phyloP scores from a whole-genome alignment of 1,139 yeast species.

The Candida sanyaensis region DNA sequence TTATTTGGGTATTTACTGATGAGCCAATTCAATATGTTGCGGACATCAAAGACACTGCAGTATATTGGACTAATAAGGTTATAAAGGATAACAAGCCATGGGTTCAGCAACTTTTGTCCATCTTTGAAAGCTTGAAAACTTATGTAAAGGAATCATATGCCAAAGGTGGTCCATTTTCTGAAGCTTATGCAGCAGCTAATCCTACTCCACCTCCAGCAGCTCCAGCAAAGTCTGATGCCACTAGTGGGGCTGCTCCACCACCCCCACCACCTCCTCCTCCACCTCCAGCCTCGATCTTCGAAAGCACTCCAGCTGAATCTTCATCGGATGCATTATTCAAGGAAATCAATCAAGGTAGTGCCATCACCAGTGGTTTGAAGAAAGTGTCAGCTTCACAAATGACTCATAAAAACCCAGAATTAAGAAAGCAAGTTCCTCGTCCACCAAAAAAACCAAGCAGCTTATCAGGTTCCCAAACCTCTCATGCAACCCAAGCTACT shows the following conservation, averaged over 20 bases:
- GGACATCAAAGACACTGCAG: slow-evolving; percentile 88
- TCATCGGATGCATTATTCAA: slow-evolving; percentile 89
- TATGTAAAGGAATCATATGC: slow-evolving; percentile 79
- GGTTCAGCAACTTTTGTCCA: slow-evolving; percentile 65
- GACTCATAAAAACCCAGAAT: slow-evolving; percentile 91
- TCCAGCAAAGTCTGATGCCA: slow-evolving; percentile 17
- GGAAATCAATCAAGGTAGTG: slow-evolving; percentile 84
- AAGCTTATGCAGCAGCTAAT: slow-evolving; percentile 17
- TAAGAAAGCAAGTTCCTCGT: slow-evolving; percentile 61
- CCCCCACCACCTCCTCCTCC: slow-evolving; percentile 29
- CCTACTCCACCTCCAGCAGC: slow-evolving; percentile 22
- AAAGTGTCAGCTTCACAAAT: slow-evolving; percentile 92
- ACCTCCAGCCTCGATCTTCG: slow-evolving; percentile 52
- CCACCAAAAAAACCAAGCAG: slow-evolving; percentile 80
- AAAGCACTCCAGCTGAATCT: slow-evolving; percentile 30
- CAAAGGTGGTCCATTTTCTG: slow-evolving; percentile 48
- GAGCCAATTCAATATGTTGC: slow-evolving; percentile 73
- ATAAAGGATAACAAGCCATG: slow-evolving; percentile 77
- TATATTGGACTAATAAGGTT: slow-evolving; percentile 91
- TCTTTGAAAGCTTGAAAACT: slow-evolving; percentile 68
- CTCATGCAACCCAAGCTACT: slow-evolving; percentile 20
- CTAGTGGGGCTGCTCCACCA: slow-evolving; percentile 61
- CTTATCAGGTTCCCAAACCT: slow-evolving; percentile 29
- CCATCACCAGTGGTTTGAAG: slow-evolving; percentile 79
- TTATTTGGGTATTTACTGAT: slow-evolving; percentile 84